Evolutionary conservation across 352 stramenopile genomes (phyloP), one percentile per base, ranked within the genome.

Genomic region (Salisapilia sapeloensis): DNA sequence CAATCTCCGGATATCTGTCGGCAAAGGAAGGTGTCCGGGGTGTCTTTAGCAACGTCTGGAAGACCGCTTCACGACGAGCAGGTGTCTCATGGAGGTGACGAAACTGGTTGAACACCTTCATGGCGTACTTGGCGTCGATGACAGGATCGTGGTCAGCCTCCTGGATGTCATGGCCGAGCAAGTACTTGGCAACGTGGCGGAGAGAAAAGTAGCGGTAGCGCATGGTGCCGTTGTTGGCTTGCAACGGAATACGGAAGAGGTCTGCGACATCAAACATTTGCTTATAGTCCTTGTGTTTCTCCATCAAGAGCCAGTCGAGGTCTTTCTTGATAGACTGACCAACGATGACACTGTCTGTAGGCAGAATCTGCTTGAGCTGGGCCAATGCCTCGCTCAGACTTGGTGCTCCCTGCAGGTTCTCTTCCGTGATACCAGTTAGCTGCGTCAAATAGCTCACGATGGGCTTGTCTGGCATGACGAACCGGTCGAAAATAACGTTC

Each of bases 251-350:
- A 11, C 75, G 64, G 44, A 92, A 92, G 4, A 92, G 52, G 21
- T 84, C 64, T 2, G 70, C 75, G 2, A 92, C 71, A 30, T 92
- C 72, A 15, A 91, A 85, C 39, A 80, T 72, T 14, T 60, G 51
- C 42, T 70, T 76, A 66, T 92, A 96, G 42, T 96, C 80, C 5
- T 43, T 56, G 6, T 64, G 70, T 24, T 82, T 67, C 40, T 82
- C 53, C 26, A 96, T 58, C 10, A 49, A 61, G 13, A 94, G 67
- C 84, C 84, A 96, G 27, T 91, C 69, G 9, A 94, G 56, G 44
- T 96, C 84, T 38, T 96, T 92, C 56, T 93, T 80, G 37, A 96
- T 93, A 16, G 74, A 87, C 45, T 96, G 84, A 7, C 84, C 84
- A 25, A 96, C 78, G 34, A 96, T 84, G 14, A 96, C 70, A 22